phyloP scores from a whole-genome alignment of 352 stramenopile species.

The Phytophthora tentaculata region DNA sequence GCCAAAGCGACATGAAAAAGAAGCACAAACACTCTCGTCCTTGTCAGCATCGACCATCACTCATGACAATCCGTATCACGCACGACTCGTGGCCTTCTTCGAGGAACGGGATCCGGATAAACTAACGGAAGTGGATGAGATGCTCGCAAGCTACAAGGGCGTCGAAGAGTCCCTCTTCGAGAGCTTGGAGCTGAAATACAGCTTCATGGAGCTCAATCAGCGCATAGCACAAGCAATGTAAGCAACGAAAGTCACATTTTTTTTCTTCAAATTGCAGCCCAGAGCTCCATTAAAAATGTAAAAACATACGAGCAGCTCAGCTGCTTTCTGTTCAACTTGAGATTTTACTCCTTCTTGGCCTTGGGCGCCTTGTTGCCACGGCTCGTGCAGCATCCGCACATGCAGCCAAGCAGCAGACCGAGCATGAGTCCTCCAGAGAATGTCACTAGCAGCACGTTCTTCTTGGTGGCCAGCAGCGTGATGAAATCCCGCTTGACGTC shows the following conservation, averaged over 20 bases:
- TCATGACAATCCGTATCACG: conserved; percentile 48
- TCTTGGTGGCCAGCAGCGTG: conserved; percentile 74
- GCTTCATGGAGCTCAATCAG: conserved; percentile 69
- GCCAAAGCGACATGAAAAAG: conserved; percentile 10
- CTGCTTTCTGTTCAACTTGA: background rate
- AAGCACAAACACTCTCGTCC: conserved; percentile 20
- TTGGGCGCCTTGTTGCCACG: conserved; percentile 49
- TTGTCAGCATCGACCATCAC: conserved; percentile 2
- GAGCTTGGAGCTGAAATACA: conserved; percentile 86
- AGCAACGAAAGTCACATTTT: conserved; percentile 9
- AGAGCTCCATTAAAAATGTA: conserved; percentile 25
- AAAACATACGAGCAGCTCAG: conserved; percentile 12
- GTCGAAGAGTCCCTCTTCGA: conserved; percentile 82
- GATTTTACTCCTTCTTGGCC: conserved; percentile 63
- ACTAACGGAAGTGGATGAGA: conserved; percentile 72
- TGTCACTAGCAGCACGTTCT: conserved; percentile 81
- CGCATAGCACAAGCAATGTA: conserved; percentile 48
- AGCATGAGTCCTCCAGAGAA: conserved; percentile 74
- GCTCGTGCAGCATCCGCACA: conserved; percentile 77
- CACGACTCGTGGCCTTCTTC: conserved; percentile 68
- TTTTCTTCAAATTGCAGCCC: conserved; percentile 14
- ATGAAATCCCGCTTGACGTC: conserved; percentile 74
- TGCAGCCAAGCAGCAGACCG: conserved; percentile 68
- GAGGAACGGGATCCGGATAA: conserved; percentile 69
- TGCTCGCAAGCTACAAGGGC: conserved; percentile 75